Conservation (phyloP, 371 early-diverging fungal genomes). For the Mucor saturninus region DNA sequence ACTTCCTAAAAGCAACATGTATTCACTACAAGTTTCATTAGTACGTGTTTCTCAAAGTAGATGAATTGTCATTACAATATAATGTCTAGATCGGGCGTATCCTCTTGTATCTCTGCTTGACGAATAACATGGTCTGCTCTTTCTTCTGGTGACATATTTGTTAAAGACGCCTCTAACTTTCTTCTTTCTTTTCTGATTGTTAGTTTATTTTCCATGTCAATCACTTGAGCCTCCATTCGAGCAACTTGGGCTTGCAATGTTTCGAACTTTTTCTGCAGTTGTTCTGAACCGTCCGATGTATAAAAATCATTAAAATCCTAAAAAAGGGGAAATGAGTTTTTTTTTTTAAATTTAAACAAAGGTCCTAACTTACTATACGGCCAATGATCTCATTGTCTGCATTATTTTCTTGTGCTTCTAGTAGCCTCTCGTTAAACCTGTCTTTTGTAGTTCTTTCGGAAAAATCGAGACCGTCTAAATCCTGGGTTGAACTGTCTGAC, state of each 20-base stretch:
- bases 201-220: conserved; percentile 21
- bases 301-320: conserved; percentile 12
- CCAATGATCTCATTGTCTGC: conserved; percentile 26
- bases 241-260: conserved; percentile 13
- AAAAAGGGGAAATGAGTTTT: not conserved
- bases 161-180: conserved; percentile 27
- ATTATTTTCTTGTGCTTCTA: conserved; percentile 25
- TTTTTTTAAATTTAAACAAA: not conserved
- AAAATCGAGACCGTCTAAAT: conserved; percentile 19
- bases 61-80: conserved; percentile 10
- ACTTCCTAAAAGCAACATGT: conserved; percentile 34
- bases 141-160: conserved; percentile 47
- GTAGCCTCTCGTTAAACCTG: conserved; percentile 35
- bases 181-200: conserved; percentile 19
- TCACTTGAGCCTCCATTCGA: conserved; percentile 24
- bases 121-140: conserved; percentile 31
- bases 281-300: conserved; percentile 14
- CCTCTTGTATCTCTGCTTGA: conserved; percentile 13
- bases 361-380: conserved; percentile 24
- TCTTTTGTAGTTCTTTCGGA: conserved; percentile 30
- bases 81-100: conserved; percentile 16
- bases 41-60: not conserved
- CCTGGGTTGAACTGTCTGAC: conserved; percentile 16
- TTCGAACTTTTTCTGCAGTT: conserved; percentile 19
- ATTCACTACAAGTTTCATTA: conserved; percentile 28